Evolutionary conservation across 2,329 filamentous ascomycete genomes (phyloP), one percentile per base, ranked within the genome.

Genomic region (Colletotrichum karsti): DNA sequence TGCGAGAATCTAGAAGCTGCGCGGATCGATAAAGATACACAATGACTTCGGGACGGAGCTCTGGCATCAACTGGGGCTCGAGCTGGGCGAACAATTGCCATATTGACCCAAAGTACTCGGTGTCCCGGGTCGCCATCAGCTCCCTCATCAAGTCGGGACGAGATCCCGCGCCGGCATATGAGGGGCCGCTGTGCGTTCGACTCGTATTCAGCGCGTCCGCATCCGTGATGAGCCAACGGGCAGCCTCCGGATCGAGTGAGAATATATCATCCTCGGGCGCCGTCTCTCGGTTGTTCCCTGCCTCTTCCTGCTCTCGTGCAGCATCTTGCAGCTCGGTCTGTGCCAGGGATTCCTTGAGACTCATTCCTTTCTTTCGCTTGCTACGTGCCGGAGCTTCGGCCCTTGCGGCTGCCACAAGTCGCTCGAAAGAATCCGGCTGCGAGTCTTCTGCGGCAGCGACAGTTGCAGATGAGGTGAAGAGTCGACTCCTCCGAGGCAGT

Each of bases 11-110:
- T 4, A 82, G 74, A 8, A 80, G 71, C n/a, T 81, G 79, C 5
- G 73, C 74, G 3, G 85, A 86, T 15, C 72, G 76, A 6, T 82
- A 77, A 9, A 88, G 78, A 51, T 83, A 83, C 2, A 76, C 61
- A 2, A 87, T 70, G 20, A 87, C 76, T 3, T 72, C 53, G 2
- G 71, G 74, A 3, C 76, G 76, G 12, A 81, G 69, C 4, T 72
- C 70, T 4, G 64, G 48, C 48, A 77, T 73, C 44, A 79, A 73
- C 3, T 73, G 63, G 4, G 74, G 73, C 18, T 80, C 74, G 15
- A 87, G 74, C 7, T 75, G 73, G 30, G 70, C 74, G 69, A 83
- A 88, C 13, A 81, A 69, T 15, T 78, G 73, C 83, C 85, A 88
- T 18, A 83, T 76, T 24, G 79, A 75, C 30, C 83, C 80, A 63